Base-by-base conservation (phyloP, 2,329 filamentous ascomycete genomes). In the Neofusicoccum sp. region DNA sequence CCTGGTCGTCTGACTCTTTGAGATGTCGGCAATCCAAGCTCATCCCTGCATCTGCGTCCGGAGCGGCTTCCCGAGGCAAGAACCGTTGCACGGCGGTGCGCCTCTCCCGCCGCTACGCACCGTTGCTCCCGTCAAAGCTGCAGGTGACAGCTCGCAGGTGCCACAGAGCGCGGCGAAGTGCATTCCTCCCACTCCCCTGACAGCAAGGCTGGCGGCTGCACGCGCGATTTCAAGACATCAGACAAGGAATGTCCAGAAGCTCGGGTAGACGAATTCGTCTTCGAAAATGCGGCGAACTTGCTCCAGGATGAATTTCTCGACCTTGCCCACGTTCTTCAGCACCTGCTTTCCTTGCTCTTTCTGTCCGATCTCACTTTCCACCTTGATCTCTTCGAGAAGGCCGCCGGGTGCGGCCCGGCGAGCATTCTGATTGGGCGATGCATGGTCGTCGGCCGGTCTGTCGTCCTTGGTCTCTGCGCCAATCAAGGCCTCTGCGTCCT, bases 261-360 rank as follows among this genome's bases (percentile, higher is more conserved):
- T 97, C 48, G 95, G 95, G 79, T 96, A 98, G 66, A 98, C 93
- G 79, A 98, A 95, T 76, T 99, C 95, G 74, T 98, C 95, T 78
- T 99, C 95, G 72, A 99, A 98, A 70, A 99, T 98, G 72, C 93
- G 87, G 74, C 94, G 88, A 66, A 99, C 95, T 78, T 98, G 94
- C 76, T 98, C 94, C 64, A 99, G 83, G 63, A 99, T 92, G 76
- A 99, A 99, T 71, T 92, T 90, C 80, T 99, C 95, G 64, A 99
- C 95, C 82, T 99, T 99, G 64, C 95, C 94, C 56, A 99, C 94
- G 75, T 99, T 99, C 83, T 97, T 98, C 65, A 99, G 80, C 50
- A 94, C 95, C 79, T 97, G 94, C 79, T 95, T 97, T 31, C 92
- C 92, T 65, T 90, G 89, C 71, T 96, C 93, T 68, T 93, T 88